Base-by-base conservation (phyloP, 2,329 filamentous ascomycete genomes). In the Ophiocordyceps camponoti-leonardi region DNA sequence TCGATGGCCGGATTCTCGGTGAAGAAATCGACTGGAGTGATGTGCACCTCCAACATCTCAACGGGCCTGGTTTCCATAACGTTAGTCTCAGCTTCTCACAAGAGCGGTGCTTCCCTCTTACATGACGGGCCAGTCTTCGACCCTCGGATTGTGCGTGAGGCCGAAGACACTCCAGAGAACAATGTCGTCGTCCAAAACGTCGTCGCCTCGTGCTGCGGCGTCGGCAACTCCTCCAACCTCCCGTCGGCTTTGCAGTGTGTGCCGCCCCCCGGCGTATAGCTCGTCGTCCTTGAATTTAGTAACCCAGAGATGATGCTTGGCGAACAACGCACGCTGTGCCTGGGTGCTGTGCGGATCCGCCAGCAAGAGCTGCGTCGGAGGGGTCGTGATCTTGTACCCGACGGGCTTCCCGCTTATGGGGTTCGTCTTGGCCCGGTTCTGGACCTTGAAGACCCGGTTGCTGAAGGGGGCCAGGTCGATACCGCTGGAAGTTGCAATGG, bases 91-190 rank as follows among this genome's bases (percentile, higher is more conserved):
- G 6, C 20, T 44, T n/a, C n/a, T 12, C n/a, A 7, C 28, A 20
- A 42, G 39, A 14, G 12, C 19, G 8, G 18, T 41, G 22, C n/a
- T 26, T 12, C 10, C 28, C 1, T 42, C 66, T 63, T 49, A 68
- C 79, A 83, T 82, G 22, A 83, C 75, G 0, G 78, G 79, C 64
- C 79, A 83, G 54, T 83, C 79, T 53, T 83, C 79, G 11, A 73
- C 68, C 1, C 78, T 65, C 0, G 78, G 77, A 33, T 80, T 74
- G 50, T 83, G 79, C 28, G 79, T 82, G 14, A 81, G 69, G n/a
- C 78, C 66, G 53, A 70, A 70, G 10, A 71, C 68, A 7, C 72
- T 67, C 72, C 73, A 79, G 4, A 78, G 58, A 0, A 79, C 73
- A 30, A 75, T 64, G 43, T 76, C 69, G 18, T 68, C 63, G 44